phyloP scores from a whole-genome alignment of 2,329 filamentous ascomycete species.

The Periglandula ipomoeae region DNA sequence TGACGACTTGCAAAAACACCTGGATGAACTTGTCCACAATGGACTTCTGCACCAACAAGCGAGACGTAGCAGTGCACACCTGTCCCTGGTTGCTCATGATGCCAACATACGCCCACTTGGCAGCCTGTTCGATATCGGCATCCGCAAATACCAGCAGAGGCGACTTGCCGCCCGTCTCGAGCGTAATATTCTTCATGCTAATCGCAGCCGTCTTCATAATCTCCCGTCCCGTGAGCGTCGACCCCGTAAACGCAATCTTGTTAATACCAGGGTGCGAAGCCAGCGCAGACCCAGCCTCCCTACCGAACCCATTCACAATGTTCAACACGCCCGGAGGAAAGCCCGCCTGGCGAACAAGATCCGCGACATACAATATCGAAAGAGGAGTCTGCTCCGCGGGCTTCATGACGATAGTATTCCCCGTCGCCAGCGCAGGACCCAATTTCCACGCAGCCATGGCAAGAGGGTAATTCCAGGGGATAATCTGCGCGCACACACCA shows the following conservation, averaged over 20 bases:
- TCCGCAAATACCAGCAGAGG: slow-evolving; percentile 57
- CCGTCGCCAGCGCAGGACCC: slow-evolving; percentile 58
- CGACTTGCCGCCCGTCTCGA: slow-evolving; percentile 60
- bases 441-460: slow-evolving; percentile 55
- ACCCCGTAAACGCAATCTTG: slow-evolving; percentile 74
- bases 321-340: slow-evolving; percentile 74
- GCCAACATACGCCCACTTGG: slow-evolving; percentile 45
- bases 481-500: slow-evolving; percentile 68
- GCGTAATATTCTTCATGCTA: slow-evolving; percentile 56
- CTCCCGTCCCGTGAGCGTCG: slow-evolving; percentile 59
- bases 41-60: slow-evolving; percentile 53
- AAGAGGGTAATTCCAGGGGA: slow-evolving; percentile 63
- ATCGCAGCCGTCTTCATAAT: slow-evolving; percentile 69
- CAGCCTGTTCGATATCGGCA: slow-evolving; percentile 57
- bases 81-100: slow-evolving; percentile 56
- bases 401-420: slow-evolving; percentile 57
- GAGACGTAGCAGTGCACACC: slow-evolving; percentile 55
- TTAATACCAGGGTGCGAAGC: slow-evolving; percentile 59
- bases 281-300: slow-evolving; percentile 58
- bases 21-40: slow-evolving; percentile 55
- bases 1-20: slow-evolving; percentile 50
- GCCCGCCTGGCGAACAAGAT: slow-evolving; percentile 60
- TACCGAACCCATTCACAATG: slow-evolving; percentile 62
- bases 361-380: slow-evolving; percentile 55
- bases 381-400: slow-evolving; percentile 60